Evolutionary conservation across 371 early-diverging fungal genomes (phyloP).

Genomic region (Mucor irregularis): DNA sequence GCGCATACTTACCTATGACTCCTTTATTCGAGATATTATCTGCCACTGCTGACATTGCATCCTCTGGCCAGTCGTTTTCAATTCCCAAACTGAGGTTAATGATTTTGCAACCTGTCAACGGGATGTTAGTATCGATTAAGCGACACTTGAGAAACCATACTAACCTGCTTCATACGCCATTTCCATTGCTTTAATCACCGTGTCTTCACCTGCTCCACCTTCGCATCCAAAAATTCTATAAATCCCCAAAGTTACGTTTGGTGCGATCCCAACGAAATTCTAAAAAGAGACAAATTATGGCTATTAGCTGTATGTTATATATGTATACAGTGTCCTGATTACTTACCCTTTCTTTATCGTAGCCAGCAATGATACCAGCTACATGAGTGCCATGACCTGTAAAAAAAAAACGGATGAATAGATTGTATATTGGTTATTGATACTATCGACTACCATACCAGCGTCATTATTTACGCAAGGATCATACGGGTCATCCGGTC

Average conservation of each 20-base stretch:
- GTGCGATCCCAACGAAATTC: slow-evolving; percentile 64
- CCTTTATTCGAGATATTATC: slow-evolving; percentile 26
- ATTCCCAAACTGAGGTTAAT: slow-evolving; percentile 71
- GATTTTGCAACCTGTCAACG: slow-evolving; percentile 55
- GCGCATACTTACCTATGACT: slow-evolving; percentile 24
- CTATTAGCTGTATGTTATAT: too few relatives aligned
- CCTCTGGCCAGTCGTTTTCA: slow-evolving; percentile 38
- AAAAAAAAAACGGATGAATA: neutral
- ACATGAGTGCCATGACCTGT: slow-evolving; percentile 68
- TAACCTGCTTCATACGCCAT: slow-evolving; percentile 52
- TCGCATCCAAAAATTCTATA: slow-evolving; percentile 67
- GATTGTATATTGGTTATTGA: neutral
- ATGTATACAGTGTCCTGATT: too few relatives aligned
- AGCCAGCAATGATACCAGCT: slow-evolving; percentile 68
- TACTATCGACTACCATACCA: slow-evolving; percentile 13
- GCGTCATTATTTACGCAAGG: slow-evolving; percentile 21
- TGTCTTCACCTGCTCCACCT: slow-evolving; percentile 54
- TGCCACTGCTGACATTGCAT: slow-evolving; percentile 40
- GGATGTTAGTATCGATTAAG: too few relatives aligned
- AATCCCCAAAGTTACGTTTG: slow-evolving; percentile 53
- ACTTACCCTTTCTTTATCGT: slow-evolving; percentile 43
- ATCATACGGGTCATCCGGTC: slow-evolving; percentile 41
- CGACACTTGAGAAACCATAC: too few relatives aligned
- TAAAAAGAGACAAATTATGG: slow-evolving; percentile 31
- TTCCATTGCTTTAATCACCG: slow-evolving; percentile 64